A percentile compares a stretch with the other conserved stretches of the same genome.
Conservation (phyloP, 768 basidiomycete genomes). For the Dentipellis sp. region DNA sequence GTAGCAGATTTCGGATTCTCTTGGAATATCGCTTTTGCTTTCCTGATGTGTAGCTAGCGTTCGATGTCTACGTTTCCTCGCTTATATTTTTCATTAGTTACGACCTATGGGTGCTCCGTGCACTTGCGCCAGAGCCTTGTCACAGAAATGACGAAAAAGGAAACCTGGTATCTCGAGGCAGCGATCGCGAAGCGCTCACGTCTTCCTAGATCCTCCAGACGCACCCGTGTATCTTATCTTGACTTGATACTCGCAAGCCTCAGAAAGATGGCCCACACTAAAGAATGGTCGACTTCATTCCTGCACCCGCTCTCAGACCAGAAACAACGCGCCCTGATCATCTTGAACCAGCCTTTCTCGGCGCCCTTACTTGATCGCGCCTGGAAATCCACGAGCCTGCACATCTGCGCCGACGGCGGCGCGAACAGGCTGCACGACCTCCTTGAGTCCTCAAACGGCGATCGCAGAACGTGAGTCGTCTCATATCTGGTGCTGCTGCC, state of each 20-base stretch:
- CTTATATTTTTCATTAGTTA: too few species aligned
- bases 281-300: slow-evolving; percentile 8
- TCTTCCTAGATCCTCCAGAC: too few species aligned
- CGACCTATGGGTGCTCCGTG: too few species aligned
- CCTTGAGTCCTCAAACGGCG: background rate
- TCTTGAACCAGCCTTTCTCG: slow-evolving; percentile 87
- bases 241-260: background rate
- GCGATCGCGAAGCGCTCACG: too few species aligned
- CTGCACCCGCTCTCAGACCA: slow-evolving; percentile 1
- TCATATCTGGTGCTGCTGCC: background rate
- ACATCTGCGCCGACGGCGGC: slow-evolving; percentile 49
- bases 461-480: background rate
- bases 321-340: slow-evolving; percentile 48
- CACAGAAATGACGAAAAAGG: too few species aligned
- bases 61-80: too few species aligned
- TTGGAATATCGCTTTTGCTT: background rate
- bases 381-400: slow-evolving; percentile 28
- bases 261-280: slow-evolving; percentile 1
- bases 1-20: background rate
- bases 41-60: background rate
- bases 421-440: slow-evolving; percentile 59
- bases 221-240: too few species aligned
- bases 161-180: too few species aligned
- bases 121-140: too few species aligned
- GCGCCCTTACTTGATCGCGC: slow-evolving; percentile 47